phyloP scores from a whole-genome alignment of 2,329 filamentous ascomycete species.

The Ascomycota sp. region DNA sequence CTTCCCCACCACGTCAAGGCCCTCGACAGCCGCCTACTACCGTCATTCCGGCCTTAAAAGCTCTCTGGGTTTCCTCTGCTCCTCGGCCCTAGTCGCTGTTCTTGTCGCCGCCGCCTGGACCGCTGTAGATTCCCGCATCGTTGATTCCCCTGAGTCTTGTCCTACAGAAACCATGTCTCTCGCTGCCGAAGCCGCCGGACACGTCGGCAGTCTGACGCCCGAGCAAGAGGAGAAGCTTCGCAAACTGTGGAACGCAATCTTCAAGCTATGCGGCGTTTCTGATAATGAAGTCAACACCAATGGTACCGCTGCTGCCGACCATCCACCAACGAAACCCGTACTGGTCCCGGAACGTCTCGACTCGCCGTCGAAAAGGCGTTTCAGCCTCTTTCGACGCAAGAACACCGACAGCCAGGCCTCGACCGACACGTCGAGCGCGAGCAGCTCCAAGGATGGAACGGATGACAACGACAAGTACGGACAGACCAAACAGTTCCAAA shows the following conservation, averaged over 20 bases:
- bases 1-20: neutral
- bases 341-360: conserved; percentile 13
- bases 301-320: conserved; percentile 5
- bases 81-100: conserved; percentile 1
- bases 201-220: conserved; percentile 68
- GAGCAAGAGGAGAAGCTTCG: conserved; percentile 79
- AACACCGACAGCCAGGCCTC: conserved; percentile 27
- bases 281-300: conserved; percentile 18
- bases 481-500: conserved; percentile 67
- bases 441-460: conserved; percentile 20
- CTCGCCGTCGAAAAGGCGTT: conserved; percentile 56
- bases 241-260: conserved; percentile 61
- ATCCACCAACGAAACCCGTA: neutral
- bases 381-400: conserved; percentile 47
- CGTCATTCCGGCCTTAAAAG: conserved; percentile 1
- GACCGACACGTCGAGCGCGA: conserved; percentile 7
- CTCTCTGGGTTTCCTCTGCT: neutral
- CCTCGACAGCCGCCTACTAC: neutral
- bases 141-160: neutral
- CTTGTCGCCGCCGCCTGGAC: conserved; percentile 2
- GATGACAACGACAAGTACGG: conserved; percentile 79
- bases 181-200: conserved; percentile 39
- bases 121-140: neutral
- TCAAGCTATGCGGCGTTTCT: conserved; percentile 62
- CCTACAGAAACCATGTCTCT: conserved; percentile 15